Evolutionary conservation across 23 red algal genomes (phyloP).

Genomic region (Agarophyton chilense): DNA sequence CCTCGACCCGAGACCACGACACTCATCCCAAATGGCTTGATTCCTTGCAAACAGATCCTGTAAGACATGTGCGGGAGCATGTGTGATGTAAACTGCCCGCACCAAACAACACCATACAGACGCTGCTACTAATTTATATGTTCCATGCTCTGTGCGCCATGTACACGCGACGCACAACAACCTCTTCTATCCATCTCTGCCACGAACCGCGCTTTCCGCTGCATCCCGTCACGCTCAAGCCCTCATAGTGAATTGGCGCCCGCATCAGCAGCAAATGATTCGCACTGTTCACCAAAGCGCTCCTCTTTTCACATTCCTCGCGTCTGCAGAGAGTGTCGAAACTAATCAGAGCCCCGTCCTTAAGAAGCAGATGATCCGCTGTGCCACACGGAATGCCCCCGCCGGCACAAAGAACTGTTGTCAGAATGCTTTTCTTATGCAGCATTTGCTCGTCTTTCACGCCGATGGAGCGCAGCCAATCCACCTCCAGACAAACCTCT

Average conservation of each 20-base stretch:
- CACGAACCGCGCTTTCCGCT: neutral
- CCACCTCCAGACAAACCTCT: neutral
- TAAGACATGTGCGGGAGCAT: too few species aligned
- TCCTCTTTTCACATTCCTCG: neutral
- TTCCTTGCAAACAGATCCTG: too few species aligned
- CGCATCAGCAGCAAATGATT: slow-evolving; percentile 1
- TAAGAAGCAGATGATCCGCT: neutral
- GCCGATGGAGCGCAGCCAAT: neutral
- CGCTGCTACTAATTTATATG: too few species aligned
- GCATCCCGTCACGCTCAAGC: neutral
- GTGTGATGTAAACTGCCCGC: too few species aligned
- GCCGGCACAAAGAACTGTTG: neutral
- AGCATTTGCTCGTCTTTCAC: neutral
- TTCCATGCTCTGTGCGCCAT: neutral
- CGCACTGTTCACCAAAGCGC: neutral
- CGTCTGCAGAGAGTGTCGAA: neutral
- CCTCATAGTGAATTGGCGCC: neutral
- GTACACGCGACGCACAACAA: neutral
- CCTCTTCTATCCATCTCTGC: neutral
- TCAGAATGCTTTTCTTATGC: neutral
- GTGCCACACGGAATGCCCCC: neutral
- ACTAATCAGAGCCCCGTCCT: neutral
- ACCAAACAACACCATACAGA: too few species aligned
- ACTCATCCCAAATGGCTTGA: too few species aligned
- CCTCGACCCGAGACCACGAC: too few species aligned